Conservation (phyloP, 768 basidiomycete species). For the Lactifluus piperatus region DNA sequence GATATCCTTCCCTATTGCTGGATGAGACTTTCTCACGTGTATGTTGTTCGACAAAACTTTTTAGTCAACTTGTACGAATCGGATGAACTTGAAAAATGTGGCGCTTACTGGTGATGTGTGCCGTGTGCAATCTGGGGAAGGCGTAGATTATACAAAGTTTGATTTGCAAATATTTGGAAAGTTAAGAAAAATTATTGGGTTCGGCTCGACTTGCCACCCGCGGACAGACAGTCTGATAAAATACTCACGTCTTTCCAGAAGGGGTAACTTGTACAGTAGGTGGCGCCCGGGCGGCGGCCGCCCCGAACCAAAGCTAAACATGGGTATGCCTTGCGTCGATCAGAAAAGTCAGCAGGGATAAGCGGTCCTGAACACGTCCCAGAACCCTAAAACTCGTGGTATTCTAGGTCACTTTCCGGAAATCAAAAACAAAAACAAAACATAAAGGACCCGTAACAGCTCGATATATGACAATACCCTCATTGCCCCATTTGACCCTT, state of each 20-base stretch:
- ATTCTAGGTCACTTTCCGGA: background rate
- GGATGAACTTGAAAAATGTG: too few relatives aligned
- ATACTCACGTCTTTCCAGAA: background rate
- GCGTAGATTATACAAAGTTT: background rate
- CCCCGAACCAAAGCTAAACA: background rate
- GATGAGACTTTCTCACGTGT: background rate
- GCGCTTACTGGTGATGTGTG: too few relatives aligned
- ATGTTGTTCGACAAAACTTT: background rate
- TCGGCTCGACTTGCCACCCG: background rate
- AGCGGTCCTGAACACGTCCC: background rate
- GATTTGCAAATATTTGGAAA: background rate
- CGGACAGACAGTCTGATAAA: background rate
- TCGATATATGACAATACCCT: background rate
- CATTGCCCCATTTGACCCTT: background rate
- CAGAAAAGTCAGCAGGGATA: too few relatives aligned
- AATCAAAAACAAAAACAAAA: constrained; percentile 9
- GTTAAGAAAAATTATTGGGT: background rate
- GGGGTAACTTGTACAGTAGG: background rate
- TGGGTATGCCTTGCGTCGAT: too few relatives aligned
- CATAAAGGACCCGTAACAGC: background rate
- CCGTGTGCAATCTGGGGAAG: too few relatives aligned
- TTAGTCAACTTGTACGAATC: background rate
- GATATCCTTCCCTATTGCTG: background rate
- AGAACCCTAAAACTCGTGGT: background rate
- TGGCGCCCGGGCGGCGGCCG: too few relatives aligned